Conservation (phyloP, 345 rosid species). For the Pistacia integerrima region DNA sequence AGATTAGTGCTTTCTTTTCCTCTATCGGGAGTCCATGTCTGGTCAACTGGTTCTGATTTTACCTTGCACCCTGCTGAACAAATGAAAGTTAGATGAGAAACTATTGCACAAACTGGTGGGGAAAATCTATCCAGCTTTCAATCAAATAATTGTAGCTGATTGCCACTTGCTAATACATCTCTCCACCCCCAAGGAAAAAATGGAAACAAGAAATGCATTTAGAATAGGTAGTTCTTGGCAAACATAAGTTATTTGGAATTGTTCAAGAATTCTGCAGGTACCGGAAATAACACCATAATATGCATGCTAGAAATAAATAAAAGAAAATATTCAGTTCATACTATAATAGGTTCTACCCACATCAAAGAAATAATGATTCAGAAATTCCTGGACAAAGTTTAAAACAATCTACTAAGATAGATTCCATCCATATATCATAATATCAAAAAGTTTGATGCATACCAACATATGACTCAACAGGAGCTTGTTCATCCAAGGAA, state of each 20-base stretch:
- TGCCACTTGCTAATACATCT: neutral
- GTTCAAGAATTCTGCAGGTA: neutral
- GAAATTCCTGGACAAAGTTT: neutral
- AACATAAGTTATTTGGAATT: neutral
- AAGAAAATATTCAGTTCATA: neutral
- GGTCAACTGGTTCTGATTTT: constrained; percentile 48
- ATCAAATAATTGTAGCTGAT: neutral
- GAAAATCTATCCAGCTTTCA: neutral
- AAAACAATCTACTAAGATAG: neutral
- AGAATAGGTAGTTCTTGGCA: neutral
- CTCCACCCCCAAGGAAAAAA: neutral
- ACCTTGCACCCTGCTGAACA: constrained; percentile 38
- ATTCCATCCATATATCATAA: constrained; percentile 8
- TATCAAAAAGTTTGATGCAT: constrained; percentile 24
- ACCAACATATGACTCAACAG: constrained; percentile 46
- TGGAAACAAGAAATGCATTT: neutral
- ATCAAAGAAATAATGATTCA: neutral
- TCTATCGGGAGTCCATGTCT: constrained; percentile 36
- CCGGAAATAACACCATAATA: neutral
- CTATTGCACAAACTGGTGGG: neutral
- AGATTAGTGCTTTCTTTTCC: constrained; percentile 32
- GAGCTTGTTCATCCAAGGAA: constrained; percentile 62
- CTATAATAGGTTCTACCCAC: neutral
- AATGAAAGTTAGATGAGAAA: constrained; percentile 12
- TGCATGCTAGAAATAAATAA: neutral